Evolutionary conservation across 768 basidiomycete genomes (phyloP).

Genomic region (Auricularia auricula-judae): DNA sequence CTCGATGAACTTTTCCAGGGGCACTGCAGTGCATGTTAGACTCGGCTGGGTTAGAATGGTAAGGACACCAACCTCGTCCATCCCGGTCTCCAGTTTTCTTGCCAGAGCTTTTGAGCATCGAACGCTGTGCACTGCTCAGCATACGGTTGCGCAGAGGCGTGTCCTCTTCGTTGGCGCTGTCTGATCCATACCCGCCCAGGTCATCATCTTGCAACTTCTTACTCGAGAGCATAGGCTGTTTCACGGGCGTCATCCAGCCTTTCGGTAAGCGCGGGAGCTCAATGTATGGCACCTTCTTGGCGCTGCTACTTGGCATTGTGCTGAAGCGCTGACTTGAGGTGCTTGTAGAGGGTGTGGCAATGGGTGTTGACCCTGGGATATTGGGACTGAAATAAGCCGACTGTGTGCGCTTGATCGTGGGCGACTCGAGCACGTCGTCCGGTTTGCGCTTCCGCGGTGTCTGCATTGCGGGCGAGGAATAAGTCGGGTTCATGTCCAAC

Average conservation of each 20-base stretch:
- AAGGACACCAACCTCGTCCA: slow-evolving; percentile 44
- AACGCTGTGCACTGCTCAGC: slow-evolving; percentile 30
- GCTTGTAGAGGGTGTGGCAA: slow-evolving; percentile 9
- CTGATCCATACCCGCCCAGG: slow-evolving; percentile 50
- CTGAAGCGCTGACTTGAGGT: not conserved
- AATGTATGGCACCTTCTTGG: slow-evolving; percentile 33
- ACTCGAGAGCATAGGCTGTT: slow-evolving; percentile 25
- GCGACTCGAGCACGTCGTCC: slow-evolving; percentile 46
- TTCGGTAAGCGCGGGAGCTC: slow-evolving; percentile 28
- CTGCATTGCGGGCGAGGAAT: slow-evolving; percentile 19
- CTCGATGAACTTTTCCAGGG: slow-evolving; percentile 64
- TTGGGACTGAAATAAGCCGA: slow-evolving; percentile 16
- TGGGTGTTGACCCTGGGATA: slow-evolving; percentile 11
- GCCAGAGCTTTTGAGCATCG: slow-evolving; percentile 32
- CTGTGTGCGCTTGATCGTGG: slow-evolving; percentile 45
- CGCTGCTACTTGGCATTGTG: slow-evolving; percentile 11
- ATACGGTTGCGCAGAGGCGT: slow-evolving; percentile 15
- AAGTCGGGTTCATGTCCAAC: slow-evolving; percentile 14
- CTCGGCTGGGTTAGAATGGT: slow-evolving; percentile 1
- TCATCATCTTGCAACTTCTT: slow-evolving; percentile 29
- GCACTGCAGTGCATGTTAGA: slow-evolving; percentile 26
- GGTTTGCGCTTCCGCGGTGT: slow-evolving; percentile 69
- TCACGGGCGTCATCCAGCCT: slow-evolving; percentile 35
- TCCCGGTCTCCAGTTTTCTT: slow-evolving; percentile 56
- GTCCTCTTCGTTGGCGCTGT: slow-evolving; percentile 26